Evolutionary conservation across 2,329 filamentous ascomycete species (phyloP).

Genomic region (Calycina herbarum): DNA sequence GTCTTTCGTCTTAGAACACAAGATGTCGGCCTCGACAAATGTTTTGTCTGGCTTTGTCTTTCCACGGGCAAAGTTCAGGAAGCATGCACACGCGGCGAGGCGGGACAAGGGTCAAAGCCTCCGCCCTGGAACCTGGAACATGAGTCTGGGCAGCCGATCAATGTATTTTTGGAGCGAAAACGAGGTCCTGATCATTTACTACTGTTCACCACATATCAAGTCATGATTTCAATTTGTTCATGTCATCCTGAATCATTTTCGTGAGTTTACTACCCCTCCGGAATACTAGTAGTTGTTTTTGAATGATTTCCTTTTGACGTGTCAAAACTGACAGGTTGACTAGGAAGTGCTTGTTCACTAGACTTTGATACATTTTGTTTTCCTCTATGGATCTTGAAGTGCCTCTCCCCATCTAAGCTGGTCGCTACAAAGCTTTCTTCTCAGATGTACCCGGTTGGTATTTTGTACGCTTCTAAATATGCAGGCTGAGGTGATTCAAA

Average conservation of each 20-base stretch:
- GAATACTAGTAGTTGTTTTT: not conserved
- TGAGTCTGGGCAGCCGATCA: not conserved
- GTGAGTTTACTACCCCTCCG: not conserved
- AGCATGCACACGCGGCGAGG: not conserved
- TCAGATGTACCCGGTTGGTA: not conserved
- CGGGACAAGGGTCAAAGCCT: not conserved
- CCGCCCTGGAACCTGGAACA: not conserved
- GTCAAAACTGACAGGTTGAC: not conserved
- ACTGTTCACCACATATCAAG: not conserved
- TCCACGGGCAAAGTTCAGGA: not conserved
- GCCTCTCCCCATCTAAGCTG: not conserved
- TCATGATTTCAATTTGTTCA: not conserved
- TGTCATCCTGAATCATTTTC: not conserved
- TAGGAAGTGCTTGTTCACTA: not conserved
- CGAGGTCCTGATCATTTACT: too few species aligned
- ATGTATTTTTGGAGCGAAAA: not conserved
- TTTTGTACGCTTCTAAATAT: not conserved
- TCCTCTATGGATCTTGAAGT: not conserved
- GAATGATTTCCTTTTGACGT: not conserved
- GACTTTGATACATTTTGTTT: not conserved
- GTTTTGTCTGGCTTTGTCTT: not conserved
- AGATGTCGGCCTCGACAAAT: not conserved
- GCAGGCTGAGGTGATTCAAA: not conserved
- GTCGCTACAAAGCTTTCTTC: not conserved
- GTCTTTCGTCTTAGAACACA: not conserved